phyloP scores from a whole-genome alignment of 1,284 basidiomycete genomes.

The Violaceomyces palustris region DNA sequence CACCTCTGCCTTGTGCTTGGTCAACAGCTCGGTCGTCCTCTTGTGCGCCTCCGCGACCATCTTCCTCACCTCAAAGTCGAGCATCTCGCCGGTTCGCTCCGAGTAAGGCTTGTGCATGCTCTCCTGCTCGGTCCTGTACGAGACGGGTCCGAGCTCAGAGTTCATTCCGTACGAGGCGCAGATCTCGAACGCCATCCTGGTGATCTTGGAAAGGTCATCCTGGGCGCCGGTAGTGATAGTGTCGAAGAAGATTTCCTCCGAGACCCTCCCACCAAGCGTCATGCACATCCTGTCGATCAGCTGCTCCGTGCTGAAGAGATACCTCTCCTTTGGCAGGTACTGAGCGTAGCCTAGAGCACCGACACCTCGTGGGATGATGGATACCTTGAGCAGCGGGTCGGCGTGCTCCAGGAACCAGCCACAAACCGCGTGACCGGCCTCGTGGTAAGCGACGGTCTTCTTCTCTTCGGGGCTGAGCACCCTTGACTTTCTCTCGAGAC shows the following conservation, averaged over 20 bases:
- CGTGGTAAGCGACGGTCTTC: conserved; percentile 97
- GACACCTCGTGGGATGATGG: conserved; percentile 93
- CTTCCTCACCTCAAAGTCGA: conserved; percentile 83
- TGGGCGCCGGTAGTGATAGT: conserved; percentile 95
- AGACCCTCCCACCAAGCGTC: conserved; percentile 96
- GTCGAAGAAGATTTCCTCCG: conserved; percentile 97
- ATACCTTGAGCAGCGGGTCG: conserved; percentile 93
- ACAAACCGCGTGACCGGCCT: conserved; percentile 96
- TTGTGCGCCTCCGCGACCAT: conserved; percentile 86
- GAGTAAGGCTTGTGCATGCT: conserved; percentile 95
- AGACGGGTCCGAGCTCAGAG: conserved; percentile 84
- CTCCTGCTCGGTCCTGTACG: conserved; percentile 84
- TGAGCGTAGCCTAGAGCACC: conserved; percentile 93
- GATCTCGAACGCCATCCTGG: conserved; percentile 92
- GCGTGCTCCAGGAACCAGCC: conserved; percentile 98
- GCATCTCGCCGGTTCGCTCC: conserved; percentile 89
- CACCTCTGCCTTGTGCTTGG: conserved; percentile 76
- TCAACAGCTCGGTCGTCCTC: conserved; percentile 77
- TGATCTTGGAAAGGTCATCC: conserved; percentile 96
- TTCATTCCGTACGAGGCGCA: conserved; percentile 75
- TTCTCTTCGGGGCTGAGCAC: conserved; percentile 94
- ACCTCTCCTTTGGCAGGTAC: conserved; percentile 93
- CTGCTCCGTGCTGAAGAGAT: conserved; percentile 89
- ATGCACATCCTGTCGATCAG: conserved; percentile 95
- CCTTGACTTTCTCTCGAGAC: conserved; percentile 89